phyloP scores from a whole-genome alignment of 306 rosid species.

The Lithocarpus polystachyus region DNA sequence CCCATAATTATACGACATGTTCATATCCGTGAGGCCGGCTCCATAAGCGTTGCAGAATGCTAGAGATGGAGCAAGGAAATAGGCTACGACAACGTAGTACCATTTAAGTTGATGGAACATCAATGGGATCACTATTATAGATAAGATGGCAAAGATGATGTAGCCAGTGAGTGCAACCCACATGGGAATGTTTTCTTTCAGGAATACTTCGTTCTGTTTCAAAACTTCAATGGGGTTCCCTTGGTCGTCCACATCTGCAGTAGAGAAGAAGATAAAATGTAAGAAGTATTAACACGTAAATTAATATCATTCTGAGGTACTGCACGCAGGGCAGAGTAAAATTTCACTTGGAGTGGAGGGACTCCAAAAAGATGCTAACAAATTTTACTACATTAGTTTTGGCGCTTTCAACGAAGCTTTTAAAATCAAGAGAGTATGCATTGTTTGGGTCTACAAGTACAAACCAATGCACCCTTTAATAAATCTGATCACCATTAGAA shows the following conservation, averaged over 20 bases:
- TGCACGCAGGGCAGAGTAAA: too few species aligned
- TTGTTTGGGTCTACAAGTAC: too few species aligned
- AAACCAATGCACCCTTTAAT: too few species aligned
- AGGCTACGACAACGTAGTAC: slow-evolving; percentile 41
- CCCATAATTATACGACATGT: slow-evolving; percentile 96
- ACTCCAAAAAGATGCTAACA: too few species aligned
- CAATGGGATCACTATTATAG: slow-evolving; percentile 54
- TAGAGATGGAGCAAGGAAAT: slow-evolving; percentile 74
- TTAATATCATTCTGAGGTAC: background rate
- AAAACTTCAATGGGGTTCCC: slow-evolving; percentile 23
- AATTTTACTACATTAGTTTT: too few species aligned
- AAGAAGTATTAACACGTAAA: background rate
- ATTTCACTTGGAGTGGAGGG: too few species aligned
- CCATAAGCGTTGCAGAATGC: slow-evolving; percentile 97
- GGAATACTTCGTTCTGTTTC: slow-evolving; percentile 53
- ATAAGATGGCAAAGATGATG: slow-evolving; percentile 27
- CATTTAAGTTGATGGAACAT: slow-evolving; percentile 61
- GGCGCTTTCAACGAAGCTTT: too few species aligned
- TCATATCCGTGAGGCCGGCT: slow-evolving; percentile 87
- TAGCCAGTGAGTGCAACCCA: slow-evolving; percentile 48
- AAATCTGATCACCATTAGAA: too few species aligned
- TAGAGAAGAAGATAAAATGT: background rate
- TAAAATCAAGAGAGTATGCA: too few species aligned
- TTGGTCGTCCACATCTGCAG: slow-evolving; percentile 26
- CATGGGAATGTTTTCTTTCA: slow-evolving; percentile 63